Percentiles rank a stretch among this genome's conserved stretches.
Evolutionary conservation across 2,329 filamentous ascomycete species (phyloP).

Genomic region (Dothistroma septosporum): DNA sequence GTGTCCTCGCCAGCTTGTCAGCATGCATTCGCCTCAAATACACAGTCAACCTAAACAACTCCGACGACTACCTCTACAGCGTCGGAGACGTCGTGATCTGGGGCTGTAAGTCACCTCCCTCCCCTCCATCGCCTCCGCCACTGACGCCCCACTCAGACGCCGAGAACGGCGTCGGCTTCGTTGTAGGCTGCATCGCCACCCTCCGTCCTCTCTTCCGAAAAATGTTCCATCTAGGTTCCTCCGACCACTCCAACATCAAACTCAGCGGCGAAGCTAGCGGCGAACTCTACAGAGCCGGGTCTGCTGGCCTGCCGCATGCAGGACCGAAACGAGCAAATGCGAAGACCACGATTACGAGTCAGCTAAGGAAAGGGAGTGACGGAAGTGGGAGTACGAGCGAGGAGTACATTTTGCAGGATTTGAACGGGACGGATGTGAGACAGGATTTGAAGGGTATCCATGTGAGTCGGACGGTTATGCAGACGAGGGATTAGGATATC

Average conservation of each 20-base stretch:
- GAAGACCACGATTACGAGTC: conserved; percentile 17
- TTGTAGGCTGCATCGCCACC: conserved; percentile 35
- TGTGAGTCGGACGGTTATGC: conserved; percentile 19
- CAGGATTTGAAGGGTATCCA: conserved; percentile 17
- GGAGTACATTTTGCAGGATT: conserved; percentile 22
- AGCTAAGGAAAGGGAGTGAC: conserved; percentile 14
- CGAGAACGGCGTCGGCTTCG: conserved; percentile 36
- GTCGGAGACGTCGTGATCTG: conserved; percentile 37
- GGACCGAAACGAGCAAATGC: background rate
- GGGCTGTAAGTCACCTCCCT: conserved; percentile 24
- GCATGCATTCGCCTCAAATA: conserved; percentile 36
- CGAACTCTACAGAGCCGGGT: background rate
- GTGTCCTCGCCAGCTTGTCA: conserved; percentile 33
- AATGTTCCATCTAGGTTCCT: conserved; percentile 20
- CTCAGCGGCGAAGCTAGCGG: conserved; percentile 1
- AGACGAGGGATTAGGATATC: conserved; percentile 11
- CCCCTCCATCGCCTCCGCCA: background rate
- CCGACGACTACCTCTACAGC: conserved; percentile 33
- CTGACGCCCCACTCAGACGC: conserved; percentile 21
- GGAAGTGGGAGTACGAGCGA: conserved; percentile 14
- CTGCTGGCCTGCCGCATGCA: conserved; percentile 7
- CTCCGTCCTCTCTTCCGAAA: conserved; percentile 35
- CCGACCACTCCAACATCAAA: conserved; percentile 13
- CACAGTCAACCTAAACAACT: conserved; percentile 34
- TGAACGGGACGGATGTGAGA: conserved; percentile 7